phyloP scores from a whole-genome alignment of 768 basidiomycete species.

The Trametes coccinea region DNA sequence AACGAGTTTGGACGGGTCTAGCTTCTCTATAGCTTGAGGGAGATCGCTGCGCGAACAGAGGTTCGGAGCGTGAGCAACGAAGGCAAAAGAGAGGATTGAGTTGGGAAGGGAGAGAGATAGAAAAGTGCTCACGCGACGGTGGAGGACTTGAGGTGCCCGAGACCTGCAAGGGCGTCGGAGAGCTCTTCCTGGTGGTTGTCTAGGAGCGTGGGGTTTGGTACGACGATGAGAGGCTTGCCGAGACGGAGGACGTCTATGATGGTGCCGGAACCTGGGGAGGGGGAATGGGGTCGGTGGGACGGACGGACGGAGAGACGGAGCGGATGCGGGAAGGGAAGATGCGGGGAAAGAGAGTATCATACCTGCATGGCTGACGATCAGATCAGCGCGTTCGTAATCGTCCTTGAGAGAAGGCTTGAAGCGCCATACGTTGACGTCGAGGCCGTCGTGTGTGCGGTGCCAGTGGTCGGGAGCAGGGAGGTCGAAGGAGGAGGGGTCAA shows the following conservation, averaged over 20 bases:
- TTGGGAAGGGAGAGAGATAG: not conserved
- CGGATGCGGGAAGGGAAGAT: not conserved
- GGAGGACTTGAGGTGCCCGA: slow-evolving; percentile 59
- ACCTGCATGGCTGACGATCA: slow-evolving; percentile 96
- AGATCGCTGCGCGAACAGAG: slow-evolving; percentile 46
- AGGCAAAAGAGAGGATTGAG: not conserved
- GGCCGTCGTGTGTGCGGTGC: slow-evolving; percentile 30
- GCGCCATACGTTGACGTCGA: slow-evolving; percentile 60
- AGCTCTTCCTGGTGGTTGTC: slow-evolving; percentile 95
- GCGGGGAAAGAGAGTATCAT: slow-evolving; percentile 28
- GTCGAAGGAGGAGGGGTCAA: slow-evolving; percentile 38
- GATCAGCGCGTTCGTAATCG: slow-evolving; percentile 64
- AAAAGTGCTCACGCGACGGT: slow-evolving; percentile 53
- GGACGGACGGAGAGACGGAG: not conserved
- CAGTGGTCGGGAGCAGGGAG: slow-evolving; percentile 26
- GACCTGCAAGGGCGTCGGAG: slow-evolving; percentile 61
- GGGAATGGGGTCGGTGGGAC: not conserved
- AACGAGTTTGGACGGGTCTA: slow-evolving; percentile 46
- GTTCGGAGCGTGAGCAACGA: not conserved
- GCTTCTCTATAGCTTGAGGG: slow-evolving; percentile 49
- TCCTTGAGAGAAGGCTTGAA: slow-evolving; percentile 74
- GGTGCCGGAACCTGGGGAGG: slow-evolving; percentile 79
- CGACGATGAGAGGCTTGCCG: slow-evolving; percentile 76
- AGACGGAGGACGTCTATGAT: slow-evolving; percentile 84
- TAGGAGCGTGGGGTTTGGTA: slow-evolving; percentile 86